Base-by-base conservation (phyloP, 371 early-diverging fungal genomes). In the Haplosporangium sp. region DNA sequence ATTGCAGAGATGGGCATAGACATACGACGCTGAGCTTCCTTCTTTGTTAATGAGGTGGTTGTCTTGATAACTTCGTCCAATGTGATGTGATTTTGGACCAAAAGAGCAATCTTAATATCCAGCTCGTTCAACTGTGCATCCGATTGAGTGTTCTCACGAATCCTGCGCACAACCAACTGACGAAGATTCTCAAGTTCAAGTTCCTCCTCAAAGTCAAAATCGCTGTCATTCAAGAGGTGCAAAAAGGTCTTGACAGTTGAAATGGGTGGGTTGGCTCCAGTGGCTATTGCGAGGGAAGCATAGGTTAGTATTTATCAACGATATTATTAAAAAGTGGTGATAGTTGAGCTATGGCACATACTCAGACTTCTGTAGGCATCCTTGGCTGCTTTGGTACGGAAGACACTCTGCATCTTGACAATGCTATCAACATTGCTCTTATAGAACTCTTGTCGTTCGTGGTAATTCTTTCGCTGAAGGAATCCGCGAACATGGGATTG, bases 11-110 rank as follows among this genome's bases (percentile, higher is more conserved):
- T 65, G 60, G 77, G 73, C 72, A 87, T 84, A 53, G 86, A 86
- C 74, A 88, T 86, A 35, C 84, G 87, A 53, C 85, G 84, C 56
- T 86, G 85, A 19, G 84, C 83, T 63, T 84, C 84, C 60, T 88
- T 87, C 82, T 87, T 89, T n/a, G 87, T 87, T 58, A 89, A 81
- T 0, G 88, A 85, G 0, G 90, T 84, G 5, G 88, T 89, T 4
- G 84, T 86, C 62, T 90, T 92, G 63, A 94, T 83, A 4, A 98
- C 95, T 76, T 97, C 98, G 42, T 97, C 97, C 48, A 99, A 85
- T 10, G 96, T 91, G 63, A 98, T 96, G 61, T 96, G 95, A 85
- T 99, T 99, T 72, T 96, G 94, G 44, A 99, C 93, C 27, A 99
- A 91, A 19, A 99, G 88, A 11, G 98, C 95, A 70, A 99, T 98